Evolutionary conservation across 1,284 basidiomycete species (phyloP), one percentile per base, ranked within the genome.

Genomic region (Microstroma glucosiphilum): DNA sequence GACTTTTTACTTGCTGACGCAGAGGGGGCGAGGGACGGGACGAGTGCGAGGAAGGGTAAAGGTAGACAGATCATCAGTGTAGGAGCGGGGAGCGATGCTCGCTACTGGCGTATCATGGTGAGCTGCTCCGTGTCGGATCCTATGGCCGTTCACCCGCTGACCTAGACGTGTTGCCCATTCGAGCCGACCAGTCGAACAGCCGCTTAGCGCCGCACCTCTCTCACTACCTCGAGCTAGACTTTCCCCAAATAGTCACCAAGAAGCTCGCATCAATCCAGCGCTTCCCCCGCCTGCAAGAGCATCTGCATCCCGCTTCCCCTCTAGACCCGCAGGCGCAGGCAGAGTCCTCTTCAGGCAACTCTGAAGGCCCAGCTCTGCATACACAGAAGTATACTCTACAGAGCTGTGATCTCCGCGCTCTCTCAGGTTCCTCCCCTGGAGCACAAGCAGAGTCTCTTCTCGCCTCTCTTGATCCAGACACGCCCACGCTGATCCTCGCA

Each of bases 71-170:
- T 96, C 63, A 84, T 96, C 53, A 92, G 89, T 76, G 79, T 96
- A 9, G 93, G 92, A 2, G 89, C 92, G 0, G 92, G 92, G 1
- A 96, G 90, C 72, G 92, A 97, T 80, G 91, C 91, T 13, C 82
- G 93, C 54, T 96, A 89, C 79, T 97, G 92, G 92, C 83, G 92
- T 60, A 82, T 94, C 71, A 84, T 84, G 81, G 91, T 91, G 81
- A 82, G 88, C 85, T 41, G 23, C 51, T 42, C 43, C 53, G 30
- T 56, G 23, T 12, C 37, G 6, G 21, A 54, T 6, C 48, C 40
- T 21, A 3, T 40, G 21, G 15, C 21, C 23, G 59, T n/a, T 11
- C 23, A 37, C 40, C 9, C 3, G 23, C 25, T 7, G 40, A 21
- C 54, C 2, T 40, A 19, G 26, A 7, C 13, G 1, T 56, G 9